A percentile compares a stretch with the other conserved stretches of the same genome.
phyloP scores from a whole-genome alignment of 495 filamentous ascomycete genomes.

The Penicillium coprophilum region DNA sequence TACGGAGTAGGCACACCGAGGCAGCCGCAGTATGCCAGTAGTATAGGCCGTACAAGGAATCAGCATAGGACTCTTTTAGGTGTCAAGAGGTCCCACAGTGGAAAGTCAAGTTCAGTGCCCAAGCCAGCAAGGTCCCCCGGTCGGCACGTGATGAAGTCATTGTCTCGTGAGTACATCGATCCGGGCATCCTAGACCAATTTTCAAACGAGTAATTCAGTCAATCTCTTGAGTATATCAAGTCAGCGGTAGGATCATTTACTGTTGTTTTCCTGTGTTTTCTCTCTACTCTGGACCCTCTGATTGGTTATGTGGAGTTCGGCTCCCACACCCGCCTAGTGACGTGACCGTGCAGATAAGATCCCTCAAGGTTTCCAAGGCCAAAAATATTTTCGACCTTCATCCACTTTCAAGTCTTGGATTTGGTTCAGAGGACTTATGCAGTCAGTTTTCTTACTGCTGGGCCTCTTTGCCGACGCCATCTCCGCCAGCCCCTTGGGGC shows the following conservation, averaged over 20 bases:
- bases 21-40: too few species aligned
- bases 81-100: too few species aligned
- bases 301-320: conserved; percentile 6
- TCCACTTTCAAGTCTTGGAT: not conserved
- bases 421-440: conserved; percentile 19
- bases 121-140: not conserved
- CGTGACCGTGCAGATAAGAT: conserved; percentile 10
- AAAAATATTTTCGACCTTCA: not conserved
- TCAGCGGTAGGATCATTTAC: too few species aligned
- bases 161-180: not conserved
- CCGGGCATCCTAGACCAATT: not conserved
- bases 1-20: too few species aligned
- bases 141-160: not conserved
- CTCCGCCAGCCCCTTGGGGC: conserved; percentile 13
- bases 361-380: not conserved
- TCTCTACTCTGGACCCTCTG: not conserved
- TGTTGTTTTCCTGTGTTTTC: too few species aligned
- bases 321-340: conserved; percentile 7
- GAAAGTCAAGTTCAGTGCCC: too few species aligned
- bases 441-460: conserved; percentile 21
- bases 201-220: too few species aligned
- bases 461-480: conserved; percentile 20
- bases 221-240: too few species aligned
- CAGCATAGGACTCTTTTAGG: too few species aligned
- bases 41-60: too few species aligned